Percentiles rank a stretch among this genome's conserved stretches.
Evolutionary conservation across 768 basidiomycete genomes (phyloP).

Genomic region (Cubamyces sp.): DNA sequence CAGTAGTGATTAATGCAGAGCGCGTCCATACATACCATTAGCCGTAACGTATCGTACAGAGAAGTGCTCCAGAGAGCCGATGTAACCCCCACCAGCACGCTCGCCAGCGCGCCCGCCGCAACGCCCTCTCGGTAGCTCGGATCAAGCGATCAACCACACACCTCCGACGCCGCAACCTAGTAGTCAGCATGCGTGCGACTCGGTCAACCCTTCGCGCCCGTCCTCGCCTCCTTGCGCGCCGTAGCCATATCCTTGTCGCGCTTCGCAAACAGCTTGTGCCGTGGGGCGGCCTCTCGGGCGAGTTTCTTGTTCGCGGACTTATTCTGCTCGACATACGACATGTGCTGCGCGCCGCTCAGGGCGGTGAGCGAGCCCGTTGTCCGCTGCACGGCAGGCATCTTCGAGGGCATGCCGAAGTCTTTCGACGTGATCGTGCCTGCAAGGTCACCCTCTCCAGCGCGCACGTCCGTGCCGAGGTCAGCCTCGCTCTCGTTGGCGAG

Average conservation of each 20-base stretch:
- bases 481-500: conserved; percentile 90
- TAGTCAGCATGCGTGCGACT: background rate
- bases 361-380: conserved; percentile 83
- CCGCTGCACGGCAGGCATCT: conserved; percentile 70
- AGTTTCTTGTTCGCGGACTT: conserved; percentile 87
- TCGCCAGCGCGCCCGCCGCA: background rate
- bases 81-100: background rate
- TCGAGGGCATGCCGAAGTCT: conserved; percentile 75
- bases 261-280: conserved; percentile 83
- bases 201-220: conserved; percentile 27
- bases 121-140: background rate
- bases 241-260: conserved; percentile 76
- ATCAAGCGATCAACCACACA: background rate
- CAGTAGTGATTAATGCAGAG: too few relatives aligned
- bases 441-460: conserved; percentile 81
- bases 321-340: conserved; percentile 93
- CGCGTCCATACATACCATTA: too few relatives aligned
- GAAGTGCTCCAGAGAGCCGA: background rate
- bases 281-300: conserved; percentile 52
- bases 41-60: background rate
- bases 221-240: conserved; percentile 49
- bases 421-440: conserved; percentile 86
- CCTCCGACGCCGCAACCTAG: background rate
- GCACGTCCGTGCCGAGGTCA: conserved; percentile 83
- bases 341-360: conserved; percentile 86